Conservation (phyloP, 352 stramenopile species). For the Pythium biforme region DNA sequence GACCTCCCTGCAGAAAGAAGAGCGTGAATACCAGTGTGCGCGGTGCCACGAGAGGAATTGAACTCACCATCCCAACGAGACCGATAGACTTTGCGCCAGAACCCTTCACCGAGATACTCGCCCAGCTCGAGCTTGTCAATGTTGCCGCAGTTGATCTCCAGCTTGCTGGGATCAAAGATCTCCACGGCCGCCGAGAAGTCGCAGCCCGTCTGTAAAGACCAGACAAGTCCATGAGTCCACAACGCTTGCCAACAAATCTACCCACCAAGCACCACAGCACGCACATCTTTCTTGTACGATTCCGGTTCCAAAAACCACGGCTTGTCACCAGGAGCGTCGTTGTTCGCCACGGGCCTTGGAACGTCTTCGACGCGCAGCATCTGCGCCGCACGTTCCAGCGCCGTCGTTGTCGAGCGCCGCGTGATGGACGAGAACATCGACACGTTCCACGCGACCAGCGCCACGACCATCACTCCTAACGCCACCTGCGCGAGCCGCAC, state of each 20-base stretch:
- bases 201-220: slow-evolving; percentile 42
- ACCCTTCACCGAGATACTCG: slow-evolving; percentile 64
- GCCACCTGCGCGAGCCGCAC: slow-evolving; percentile 30
- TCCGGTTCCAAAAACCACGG: slow-evolving; percentile 57
- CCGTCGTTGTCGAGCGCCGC: slow-evolving; percentile 6
- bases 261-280: neutral
- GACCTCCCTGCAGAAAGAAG: slow-evolving; percentile 36
- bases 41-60: neutral
- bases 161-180: slow-evolving; percentile 50
- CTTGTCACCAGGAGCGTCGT: slow-evolving; percentile 10
- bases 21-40: neutral
- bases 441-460: slow-evolving; percentile 60
- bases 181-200: slow-evolving; percentile 61
- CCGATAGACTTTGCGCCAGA: slow-evolving; percentile 71
- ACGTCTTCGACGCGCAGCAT: slow-evolving; percentile 16
- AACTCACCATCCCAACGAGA: slow-evolving; percentile 64
- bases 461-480: slow-evolving; percentile 28
- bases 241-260: neutral
- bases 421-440: slow-evolving; percentile 38
- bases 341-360: slow-evolving; percentile 1
- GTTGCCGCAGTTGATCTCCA: slow-evolving; percentile 73
- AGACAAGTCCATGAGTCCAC: neutral
- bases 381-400: neutral
- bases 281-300: slow-evolving; percentile 44
- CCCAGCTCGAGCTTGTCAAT: slow-evolving; percentile 47